phyloP scores from a whole-genome alignment of 179 eudicot species.

The Carnegiea gigantea region DNA sequence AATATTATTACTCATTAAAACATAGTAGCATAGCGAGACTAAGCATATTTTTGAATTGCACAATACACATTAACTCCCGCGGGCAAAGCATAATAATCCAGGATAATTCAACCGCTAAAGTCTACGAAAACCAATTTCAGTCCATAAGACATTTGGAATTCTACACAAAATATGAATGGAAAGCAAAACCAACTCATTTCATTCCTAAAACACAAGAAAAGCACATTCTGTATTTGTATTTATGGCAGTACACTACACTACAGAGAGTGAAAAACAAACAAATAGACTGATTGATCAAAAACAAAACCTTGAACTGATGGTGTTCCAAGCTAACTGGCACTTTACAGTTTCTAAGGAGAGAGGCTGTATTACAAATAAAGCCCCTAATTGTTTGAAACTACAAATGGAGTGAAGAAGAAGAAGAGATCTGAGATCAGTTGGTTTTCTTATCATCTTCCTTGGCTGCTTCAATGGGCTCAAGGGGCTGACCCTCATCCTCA shows the following conservation, averaged over 20 bases:
- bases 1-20: no score
- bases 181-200: background rate
- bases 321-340: slow-evolving; percentile 29
- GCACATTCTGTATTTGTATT: background rate
- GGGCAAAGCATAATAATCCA: no score
- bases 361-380: slow-evolving; percentile 18
- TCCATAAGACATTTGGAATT: no score
- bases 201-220: background rate
- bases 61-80: no score
- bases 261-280: background rate
- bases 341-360: slow-evolving; percentile 28
- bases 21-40: no score
- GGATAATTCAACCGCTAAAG: no score
- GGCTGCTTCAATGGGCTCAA: slow-evolving; percentile 37
- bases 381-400: slow-evolving; percentile 14
- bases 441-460: slow-evolving; percentile 84
- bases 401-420: background rate
- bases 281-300: slow-evolving; percentile 9
- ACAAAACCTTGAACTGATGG: slow-evolving; percentile 7
- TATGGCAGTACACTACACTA: slow-evolving; percentile 1
- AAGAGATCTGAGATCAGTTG: slow-evolving; percentile 43
- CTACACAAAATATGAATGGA: no score
- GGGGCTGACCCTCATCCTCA: slow-evolving; percentile 61
- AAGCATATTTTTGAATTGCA: no score
- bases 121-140: no score